Percentiles rank a stretch among this genome's conserved stretches.
phyloP scores from a whole-genome alignment of 2,329 filamentous ascomycete species.

The Talaromyces sp. region DNA sequence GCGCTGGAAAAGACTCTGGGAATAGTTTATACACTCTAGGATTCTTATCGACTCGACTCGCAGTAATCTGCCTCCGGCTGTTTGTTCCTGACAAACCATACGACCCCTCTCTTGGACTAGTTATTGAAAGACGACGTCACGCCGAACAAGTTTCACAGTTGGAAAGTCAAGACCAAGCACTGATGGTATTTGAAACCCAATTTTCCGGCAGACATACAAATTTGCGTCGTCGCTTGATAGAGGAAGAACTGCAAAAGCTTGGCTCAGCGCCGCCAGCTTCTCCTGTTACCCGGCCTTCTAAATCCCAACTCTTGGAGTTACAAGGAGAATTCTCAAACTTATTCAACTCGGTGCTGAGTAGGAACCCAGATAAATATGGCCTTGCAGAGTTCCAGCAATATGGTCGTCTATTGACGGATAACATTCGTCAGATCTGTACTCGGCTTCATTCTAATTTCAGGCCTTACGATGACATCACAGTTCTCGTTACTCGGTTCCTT shows the following conservation, averaged over 20 bases:
- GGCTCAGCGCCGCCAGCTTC: constrained; percentile 64
- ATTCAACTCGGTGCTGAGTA: constrained; percentile 58
- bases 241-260: constrained; percentile 58
- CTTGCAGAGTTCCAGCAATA: constrained; percentile 24
- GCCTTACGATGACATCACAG: constrained; percentile 79
- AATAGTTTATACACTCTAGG: constrained; percentile 39
- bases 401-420: constrained; percentile 45
- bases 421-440: constrained; percentile 64
- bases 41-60: constrained; percentile 71
- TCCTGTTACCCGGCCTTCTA: constrained; percentile 65
- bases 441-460: constrained; percentile 67
- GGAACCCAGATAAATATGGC: constrained; percentile 26
- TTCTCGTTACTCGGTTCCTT: constrained; percentile 73
- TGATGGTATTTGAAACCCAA: constrained; percentile 61
- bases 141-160: constrained; percentile 54
- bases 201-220: constrained; percentile 67
- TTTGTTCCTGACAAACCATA: constrained; percentile 84
- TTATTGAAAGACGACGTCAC: constrained; percentile 61
- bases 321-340: constrained; percentile 81
- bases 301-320: constrained; percentile 64
- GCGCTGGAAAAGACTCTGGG: constrained; percentile 13
- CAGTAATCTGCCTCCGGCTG: constrained; percentile 67
- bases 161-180: constrained; percentile 52
- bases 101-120: constrained; percentile 65
- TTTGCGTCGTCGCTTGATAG: constrained; percentile 59